phyloP scores from a whole-genome alignment of 352 stramenopile genomes.

The Phytopythium oedochilum region DNA sequence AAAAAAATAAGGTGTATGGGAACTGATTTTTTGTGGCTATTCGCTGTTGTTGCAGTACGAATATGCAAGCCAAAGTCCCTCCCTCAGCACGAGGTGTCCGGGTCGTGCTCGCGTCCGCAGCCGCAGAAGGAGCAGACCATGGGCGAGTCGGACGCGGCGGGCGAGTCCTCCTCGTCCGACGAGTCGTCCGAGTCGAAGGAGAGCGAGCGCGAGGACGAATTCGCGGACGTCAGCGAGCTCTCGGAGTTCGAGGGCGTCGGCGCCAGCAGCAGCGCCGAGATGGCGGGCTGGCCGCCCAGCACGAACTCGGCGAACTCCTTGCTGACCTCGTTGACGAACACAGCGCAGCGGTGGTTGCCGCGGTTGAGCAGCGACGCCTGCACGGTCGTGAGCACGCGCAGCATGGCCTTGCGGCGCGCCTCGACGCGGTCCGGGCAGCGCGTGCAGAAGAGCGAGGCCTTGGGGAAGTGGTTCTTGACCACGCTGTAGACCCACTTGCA shows the following conservation, averaged over 20 bases:
- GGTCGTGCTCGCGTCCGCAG: background rate
- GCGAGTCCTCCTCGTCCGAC: constrained; percentile 21
- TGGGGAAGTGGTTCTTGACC: constrained; percentile 50
- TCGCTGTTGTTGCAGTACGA: background rate
- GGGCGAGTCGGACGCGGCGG: constrained; percentile 6
- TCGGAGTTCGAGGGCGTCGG: constrained; percentile 21
- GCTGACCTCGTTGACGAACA: constrained; percentile 24
- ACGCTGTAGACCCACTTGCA: constrained; percentile 58
- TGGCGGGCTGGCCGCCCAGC: constrained; percentile 7
- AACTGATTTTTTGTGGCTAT: no score
- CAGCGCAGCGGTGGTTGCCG: constrained; percentile 23
- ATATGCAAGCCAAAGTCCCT: background rate
- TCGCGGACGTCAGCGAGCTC: constrained; percentile 11
- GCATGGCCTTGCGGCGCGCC: constrained; percentile 17
- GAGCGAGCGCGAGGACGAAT: constrained; percentile 14
- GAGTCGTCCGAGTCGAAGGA: constrained; percentile 14
- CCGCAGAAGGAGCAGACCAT: constrained; percentile 6
- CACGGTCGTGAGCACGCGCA: constrained; percentile 28
- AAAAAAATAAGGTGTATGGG: no score
- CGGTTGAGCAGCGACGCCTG: constrained; percentile 30
- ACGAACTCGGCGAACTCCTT: constrained; percentile 24
- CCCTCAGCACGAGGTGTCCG: background rate
- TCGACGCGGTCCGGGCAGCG: constrained; percentile 21
- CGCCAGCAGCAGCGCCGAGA: constrained; percentile 2
- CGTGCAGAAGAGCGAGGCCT: constrained; percentile 24